A percentile compares a stretch with the other conserved stretches of the same genome.
phyloP scores from a whole-genome alignment of 2,329 filamentous ascomycete genomes.

The Xylaria digitata region DNA sequence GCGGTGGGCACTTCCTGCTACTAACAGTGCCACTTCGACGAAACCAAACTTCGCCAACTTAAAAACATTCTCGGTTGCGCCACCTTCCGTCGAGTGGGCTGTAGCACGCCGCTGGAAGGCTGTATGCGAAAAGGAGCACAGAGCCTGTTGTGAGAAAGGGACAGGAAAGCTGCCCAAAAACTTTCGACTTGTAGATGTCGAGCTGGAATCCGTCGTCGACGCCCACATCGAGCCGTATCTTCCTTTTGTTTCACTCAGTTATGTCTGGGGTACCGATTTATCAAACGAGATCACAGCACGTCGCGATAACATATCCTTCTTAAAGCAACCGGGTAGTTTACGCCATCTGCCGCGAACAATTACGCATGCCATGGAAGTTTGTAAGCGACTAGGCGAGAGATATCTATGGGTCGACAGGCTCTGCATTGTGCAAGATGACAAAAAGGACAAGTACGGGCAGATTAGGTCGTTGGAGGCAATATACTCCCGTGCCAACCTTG shows the following conservation, averaged over 20 bases:
- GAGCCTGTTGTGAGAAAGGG: no score
- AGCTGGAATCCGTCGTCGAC: neutral
- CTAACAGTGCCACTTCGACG: no score
- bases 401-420: neutral
- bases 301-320: slow-evolving; percentile 1
- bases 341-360: neutral
- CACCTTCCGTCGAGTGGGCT: no score
- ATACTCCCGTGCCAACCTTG: slow-evolving; percentile 7
- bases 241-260: slow-evolving; percentile 10
- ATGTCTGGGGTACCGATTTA: slow-evolving; percentile 1
- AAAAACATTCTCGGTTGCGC: no score
- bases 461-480: slow-evolving; percentile 16
- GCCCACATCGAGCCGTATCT: neutral
- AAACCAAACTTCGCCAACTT: no score
- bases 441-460: slow-evolving; percentile 8
- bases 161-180: no score
- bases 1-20: no score
- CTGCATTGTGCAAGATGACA: neutral
- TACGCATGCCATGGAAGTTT: neutral
- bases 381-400: neutral
- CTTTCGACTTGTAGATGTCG: no score
- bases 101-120: no score
- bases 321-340: slow-evolving; percentile 1
- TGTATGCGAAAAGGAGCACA: no score
- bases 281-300: neutral